Conservation (phyloP, 2,329 filamentous ascomycete species). For the Lachnellula cervina region DNA sequence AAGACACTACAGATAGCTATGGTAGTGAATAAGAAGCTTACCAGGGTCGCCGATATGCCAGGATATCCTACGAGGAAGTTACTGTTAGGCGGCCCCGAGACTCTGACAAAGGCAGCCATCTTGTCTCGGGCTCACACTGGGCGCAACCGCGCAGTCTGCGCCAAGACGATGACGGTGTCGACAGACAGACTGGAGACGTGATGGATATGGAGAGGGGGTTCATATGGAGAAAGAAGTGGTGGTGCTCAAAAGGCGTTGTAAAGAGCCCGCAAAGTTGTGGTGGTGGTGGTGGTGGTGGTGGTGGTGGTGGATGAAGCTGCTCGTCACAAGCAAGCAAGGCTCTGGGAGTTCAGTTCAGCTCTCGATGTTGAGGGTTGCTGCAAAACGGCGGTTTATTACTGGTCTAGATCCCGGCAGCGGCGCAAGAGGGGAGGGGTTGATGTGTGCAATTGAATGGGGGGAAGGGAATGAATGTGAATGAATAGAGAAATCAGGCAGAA, state of each 20-base stretch:
- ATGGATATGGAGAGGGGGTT: conserved; percentile 12
- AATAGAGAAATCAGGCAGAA: background rate
- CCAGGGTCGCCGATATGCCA: conserved; percentile 93
- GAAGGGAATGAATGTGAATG: background rate
- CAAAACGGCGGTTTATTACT: background rate
- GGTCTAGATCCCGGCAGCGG: background rate
- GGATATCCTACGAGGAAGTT: conserved; percentile 96
- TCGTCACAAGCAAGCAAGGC: conserved; percentile 29
- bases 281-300: background rate
- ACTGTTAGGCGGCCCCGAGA: conserved; percentile 95
- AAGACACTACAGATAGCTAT: conserved; percentile 14
- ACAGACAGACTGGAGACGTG: conserved; percentile 12
- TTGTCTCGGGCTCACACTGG: conserved; percentile 33
- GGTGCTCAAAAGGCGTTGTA: background rate
- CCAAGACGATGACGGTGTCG: conserved; percentile 21
- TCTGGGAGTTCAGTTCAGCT: conserved; percentile 19
- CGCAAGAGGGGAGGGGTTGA: background rate
- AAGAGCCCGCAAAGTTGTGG: conserved; percentile 7
- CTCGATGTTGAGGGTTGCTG: conserved; percentile 3
- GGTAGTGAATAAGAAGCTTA: conserved; percentile 47
- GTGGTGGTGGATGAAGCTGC: conserved; percentile 8
- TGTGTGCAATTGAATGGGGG: background rate
- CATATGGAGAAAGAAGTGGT: conserved; percentile 14
- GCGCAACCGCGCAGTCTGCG: conserved; percentile 29
- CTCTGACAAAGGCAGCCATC: conserved; percentile 82